phyloP scores from a whole-genome alignment of 257 asterid genomes.

The Solanum ahanhuiri region DNA sequence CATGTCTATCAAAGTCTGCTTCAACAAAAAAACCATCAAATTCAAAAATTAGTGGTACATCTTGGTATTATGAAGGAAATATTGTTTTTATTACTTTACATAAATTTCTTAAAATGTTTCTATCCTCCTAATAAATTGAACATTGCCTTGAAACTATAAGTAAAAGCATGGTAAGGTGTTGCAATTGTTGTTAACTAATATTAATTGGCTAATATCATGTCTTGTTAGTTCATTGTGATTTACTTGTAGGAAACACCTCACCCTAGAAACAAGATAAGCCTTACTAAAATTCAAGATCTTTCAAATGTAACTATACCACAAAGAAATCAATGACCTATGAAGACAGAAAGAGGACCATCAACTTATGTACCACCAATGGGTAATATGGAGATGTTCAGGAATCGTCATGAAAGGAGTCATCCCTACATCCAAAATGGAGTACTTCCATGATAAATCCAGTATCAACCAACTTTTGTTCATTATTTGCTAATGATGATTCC shows the following conservation, averaged over 20 bases:
- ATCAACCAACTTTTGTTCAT: slow-evolving; percentile 8
- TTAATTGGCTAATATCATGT: neutral
- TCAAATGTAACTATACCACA: slow-evolving; percentile 10
- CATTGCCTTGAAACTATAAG: neutral
- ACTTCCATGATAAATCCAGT: neutral
- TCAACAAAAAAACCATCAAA: neutral
- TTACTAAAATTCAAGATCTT: neutral
- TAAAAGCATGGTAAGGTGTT: neutral
- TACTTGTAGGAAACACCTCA: slow-evolving; percentile 35
- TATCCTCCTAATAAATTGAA: neutral
- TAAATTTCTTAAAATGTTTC: neutral
- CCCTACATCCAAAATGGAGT: neutral
- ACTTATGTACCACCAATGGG: neutral
- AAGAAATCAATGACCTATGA: neutral
- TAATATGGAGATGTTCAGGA: neutral
- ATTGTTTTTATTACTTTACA: neutral
- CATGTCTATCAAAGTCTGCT: neutral
- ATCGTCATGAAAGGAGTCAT: slow-evolving; percentile 6
- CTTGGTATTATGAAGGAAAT: neutral
- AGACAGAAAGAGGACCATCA: neutral
- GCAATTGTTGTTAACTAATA: neutral
- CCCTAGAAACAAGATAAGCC: neutral
- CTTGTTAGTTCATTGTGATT: neutral
- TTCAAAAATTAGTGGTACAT: neutral
- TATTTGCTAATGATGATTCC: slow-evolving; percentile 6